Conservation (phyloP, 441 rosid genomes). For the Biscutella auriculata region DNA sequence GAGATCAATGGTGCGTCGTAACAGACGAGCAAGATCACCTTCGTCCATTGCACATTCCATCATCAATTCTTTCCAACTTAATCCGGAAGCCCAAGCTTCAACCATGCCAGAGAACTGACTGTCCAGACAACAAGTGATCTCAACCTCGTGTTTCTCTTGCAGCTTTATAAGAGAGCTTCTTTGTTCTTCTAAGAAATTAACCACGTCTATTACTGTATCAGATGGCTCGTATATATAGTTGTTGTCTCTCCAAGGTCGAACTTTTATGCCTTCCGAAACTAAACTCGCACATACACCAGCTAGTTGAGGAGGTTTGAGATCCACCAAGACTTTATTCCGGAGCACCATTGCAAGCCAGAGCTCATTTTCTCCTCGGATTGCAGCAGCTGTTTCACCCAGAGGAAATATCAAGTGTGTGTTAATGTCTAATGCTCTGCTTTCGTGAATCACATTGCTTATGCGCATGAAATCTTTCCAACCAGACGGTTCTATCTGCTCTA, state of each 20-base stretch:
- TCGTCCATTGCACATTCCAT: slow-evolving; percentile 97
- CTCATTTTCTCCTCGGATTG: slow-evolving; percentile 85
- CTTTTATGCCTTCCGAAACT: slow-evolving; percentile 84
- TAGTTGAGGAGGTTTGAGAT: slow-evolving; percentile 72
- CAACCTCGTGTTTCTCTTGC: slow-evolving; percentile 71
- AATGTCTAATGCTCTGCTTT: slow-evolving; percentile 64
- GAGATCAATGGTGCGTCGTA: slow-evolving; percentile 70
- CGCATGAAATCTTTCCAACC: slow-evolving; percentile 93
- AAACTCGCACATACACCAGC: slow-evolving; percentile 76
- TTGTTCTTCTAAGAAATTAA: slow-evolving; percentile 54
- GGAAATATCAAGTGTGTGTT: slow-evolving; percentile 70
- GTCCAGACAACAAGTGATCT: slow-evolving; percentile 59
- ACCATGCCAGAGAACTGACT: slow-evolving; percentile 90
- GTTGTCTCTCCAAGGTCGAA: slow-evolving; percentile 63
- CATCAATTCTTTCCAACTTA: slow-evolving; percentile 89
- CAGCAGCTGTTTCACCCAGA: slow-evolving; percentile 90
- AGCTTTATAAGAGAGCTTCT: slow-evolving; percentile 46
- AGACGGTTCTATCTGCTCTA: slow-evolving; percentile 81
- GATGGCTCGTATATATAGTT: slow-evolving; percentile 67
- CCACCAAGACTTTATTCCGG: slow-evolving; percentile 50
- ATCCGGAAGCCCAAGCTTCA: slow-evolving; percentile 94
- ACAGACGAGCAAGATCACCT: slow-evolving; percentile 82
- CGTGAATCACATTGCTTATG: slow-evolving; percentile 77
- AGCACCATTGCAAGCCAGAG: slow-evolving; percentile 93
- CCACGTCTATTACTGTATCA: slow-evolving; percentile 37